Percentiles rank a stretch among this genome's conserved stretches.
phyloP scores from a whole-genome alignment of 1,139 yeast genomes.

The Wickerhamomyces sp. region DNA sequence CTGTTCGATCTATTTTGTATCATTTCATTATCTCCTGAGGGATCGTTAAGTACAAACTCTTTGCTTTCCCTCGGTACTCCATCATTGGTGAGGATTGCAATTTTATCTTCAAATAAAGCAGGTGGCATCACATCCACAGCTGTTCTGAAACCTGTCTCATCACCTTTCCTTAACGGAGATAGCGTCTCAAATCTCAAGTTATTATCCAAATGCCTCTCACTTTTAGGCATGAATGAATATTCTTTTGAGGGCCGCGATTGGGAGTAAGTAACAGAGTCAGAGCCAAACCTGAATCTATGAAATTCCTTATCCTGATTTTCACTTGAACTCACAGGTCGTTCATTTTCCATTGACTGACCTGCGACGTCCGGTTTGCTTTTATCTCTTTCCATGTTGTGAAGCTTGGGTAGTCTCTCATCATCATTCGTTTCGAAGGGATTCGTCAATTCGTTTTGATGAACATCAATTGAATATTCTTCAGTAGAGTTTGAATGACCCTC shows the following conservation, averaged over 20 bases:
- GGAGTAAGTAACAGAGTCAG: neutral
- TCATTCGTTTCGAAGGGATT: neutral
- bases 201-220: neutral
- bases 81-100: neutral
- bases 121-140: constrained; percentile 6
- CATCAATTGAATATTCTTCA: neutral
- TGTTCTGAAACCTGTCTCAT: constrained; percentile 9
- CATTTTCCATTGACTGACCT: no score
- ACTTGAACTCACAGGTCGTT: no score
- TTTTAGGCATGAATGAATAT: neutral
- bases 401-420: neutral
- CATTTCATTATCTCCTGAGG: neutral
- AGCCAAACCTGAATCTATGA: no score
- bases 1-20: constrained; percentile 4
- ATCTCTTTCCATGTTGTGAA: no score
- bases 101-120: constrained; percentile 1
- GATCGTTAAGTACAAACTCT: neutral
- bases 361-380: no score
- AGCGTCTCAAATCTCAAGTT: neutral
- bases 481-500: no score
- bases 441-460: neutral
- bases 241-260: neutral
- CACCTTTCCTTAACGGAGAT: neutral
- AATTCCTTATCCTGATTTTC: no score
- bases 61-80: neutral